phyloP scores from a whole-genome alignment of 192 early-diverging fungal genomes.

The Cladochytrium replicatum region DNA sequence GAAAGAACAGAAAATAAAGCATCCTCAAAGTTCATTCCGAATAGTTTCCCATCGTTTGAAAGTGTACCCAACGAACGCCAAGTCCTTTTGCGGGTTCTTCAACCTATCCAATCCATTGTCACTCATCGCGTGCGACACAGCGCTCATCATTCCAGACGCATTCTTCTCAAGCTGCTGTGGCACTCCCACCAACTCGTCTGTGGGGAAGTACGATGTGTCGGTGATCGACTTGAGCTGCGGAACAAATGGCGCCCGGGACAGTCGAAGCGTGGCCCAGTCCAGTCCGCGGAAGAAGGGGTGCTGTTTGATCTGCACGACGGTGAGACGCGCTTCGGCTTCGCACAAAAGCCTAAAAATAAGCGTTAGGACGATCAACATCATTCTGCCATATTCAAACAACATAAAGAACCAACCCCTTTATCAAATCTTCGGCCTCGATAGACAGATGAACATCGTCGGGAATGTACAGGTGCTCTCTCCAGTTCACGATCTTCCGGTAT shows the following conservation, averaged over 20 bases:
- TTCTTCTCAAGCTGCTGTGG: constrained; percentile 21
- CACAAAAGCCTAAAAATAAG: constrained; percentile 60
- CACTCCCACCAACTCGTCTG: constrained; percentile 66
- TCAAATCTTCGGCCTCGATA: constrained; percentile 84
- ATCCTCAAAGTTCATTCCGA: constrained; percentile 33
- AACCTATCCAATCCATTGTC: constrained; percentile 14
- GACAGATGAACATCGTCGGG: constrained; percentile 90
- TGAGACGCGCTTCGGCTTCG: constrained; percentile 75
- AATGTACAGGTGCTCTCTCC: constrained; percentile 81
- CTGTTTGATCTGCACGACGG: constrained; percentile 70
- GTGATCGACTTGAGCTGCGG: constrained; percentile 88
- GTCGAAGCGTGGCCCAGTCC: constrained; percentile 79
- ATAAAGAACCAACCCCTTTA: constrained; percentile 52
- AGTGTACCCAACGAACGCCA: constrained; percentile 99
- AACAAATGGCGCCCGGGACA: constrained; percentile 80
- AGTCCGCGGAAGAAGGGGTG: constrained; percentile 95
- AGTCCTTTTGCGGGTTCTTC: constrained; percentile 63
- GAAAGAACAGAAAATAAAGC: no score
- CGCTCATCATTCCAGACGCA: constrained; percentile 53
- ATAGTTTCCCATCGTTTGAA: constrained; percentile 77
- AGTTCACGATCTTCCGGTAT: constrained; percentile 96
- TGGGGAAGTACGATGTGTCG: constrained; percentile 97
- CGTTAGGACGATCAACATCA: neutral
- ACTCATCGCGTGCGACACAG: constrained; percentile 72
- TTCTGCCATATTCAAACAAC: neutral